A percentile compares a stretch with the other conserved stretches of the same genome.
These are phyloP conservation scores for Eutypa lata DNA, from an alignment of 2,329 filamentous ascomycete genomes.

Conservation along the genomic window DNA sequence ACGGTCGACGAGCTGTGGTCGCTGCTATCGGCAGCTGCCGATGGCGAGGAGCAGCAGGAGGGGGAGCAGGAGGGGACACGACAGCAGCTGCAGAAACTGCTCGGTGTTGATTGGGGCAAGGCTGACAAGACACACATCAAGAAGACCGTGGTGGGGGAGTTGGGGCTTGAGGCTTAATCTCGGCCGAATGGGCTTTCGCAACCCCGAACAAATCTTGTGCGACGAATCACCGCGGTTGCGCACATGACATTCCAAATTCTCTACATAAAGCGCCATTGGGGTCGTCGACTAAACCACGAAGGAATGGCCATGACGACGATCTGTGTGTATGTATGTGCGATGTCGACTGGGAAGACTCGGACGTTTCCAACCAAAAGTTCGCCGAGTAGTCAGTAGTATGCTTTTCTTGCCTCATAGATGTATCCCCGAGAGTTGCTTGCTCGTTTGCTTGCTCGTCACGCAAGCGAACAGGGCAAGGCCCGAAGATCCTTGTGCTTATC, in stretches of 20 bases:
- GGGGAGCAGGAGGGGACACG: constrained; percentile 1
- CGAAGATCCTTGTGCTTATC: not conserved
- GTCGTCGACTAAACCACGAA: not conserved
- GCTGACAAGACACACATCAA: constrained; percentile 47
- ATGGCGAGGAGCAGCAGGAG: constrained; percentile 20
- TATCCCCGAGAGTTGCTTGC: not conserved
- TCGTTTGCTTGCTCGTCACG: not conserved
- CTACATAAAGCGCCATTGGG: not conserved
- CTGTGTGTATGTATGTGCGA: too few relatives aligned
- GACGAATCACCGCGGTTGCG: too few relatives aligned
- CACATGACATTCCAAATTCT: not conserved
- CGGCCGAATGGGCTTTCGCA: not conserved
- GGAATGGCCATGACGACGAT: not conserved
- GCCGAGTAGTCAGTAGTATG: not conserved
- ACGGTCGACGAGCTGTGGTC: constrained; percentile 62
- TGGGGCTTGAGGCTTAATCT: constrained; percentile 32
- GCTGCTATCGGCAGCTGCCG: constrained; percentile 28
- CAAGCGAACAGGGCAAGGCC: not conserved
- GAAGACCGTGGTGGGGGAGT: constrained; percentile 38
- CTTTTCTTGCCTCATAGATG: not conserved
- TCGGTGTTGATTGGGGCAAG: constrained; percentile 55
- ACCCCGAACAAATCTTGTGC: not conserved
- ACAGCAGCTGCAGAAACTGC: constrained; percentile 31
- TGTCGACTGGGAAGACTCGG: too few relatives aligned
- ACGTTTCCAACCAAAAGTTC: too few relatives aligned